Evolutionary conservation across 345 rosid species (phyloP).

Genomic region (Dimocarpus longan): DNA sequence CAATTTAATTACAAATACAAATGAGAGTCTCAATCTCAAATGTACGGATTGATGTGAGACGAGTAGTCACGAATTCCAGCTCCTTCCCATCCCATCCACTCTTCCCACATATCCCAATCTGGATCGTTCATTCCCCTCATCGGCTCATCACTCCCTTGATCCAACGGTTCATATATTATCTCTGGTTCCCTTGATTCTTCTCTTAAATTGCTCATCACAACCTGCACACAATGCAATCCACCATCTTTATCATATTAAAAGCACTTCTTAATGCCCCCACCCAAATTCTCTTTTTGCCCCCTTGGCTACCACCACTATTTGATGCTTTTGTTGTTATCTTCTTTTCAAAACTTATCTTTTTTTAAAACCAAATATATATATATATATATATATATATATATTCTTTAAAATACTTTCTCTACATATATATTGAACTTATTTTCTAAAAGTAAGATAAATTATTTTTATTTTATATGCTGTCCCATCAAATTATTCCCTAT

Average conservation of each 20-base stretch:
- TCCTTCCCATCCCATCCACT: conserved; percentile 99
- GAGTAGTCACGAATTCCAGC: conserved; percentile 83
- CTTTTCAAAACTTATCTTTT: no score
- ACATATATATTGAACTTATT: no score
- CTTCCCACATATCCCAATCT: conserved; percentile 87
- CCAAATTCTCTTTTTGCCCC: no score
- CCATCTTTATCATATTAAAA: not conserved
- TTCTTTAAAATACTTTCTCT: no score
- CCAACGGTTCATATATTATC: conserved; percentile 33
- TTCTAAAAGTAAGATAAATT: no score
- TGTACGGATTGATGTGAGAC: conserved; percentile 82
- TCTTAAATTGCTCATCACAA: conserved; percentile 60
- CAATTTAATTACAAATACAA: not conserved
- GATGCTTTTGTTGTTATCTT: no score
- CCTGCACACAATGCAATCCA: conserved; percentile 32
- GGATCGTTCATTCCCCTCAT: conserved; percentile 61
- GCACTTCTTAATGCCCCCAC: not conserved
- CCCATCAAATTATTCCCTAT: no score
- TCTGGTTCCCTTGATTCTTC: conserved; percentile 39
- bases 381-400: no score
- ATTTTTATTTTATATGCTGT: no score
- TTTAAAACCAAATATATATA: no score
- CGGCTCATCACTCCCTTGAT: conserved; percentile 49
- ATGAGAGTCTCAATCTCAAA: conserved; percentile 24
- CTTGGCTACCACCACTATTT: no score